These are phyloP conservation scores for Candida peoriensis DNA, from an alignment of 805 yeast species.

Conservation along the genomic window DNA sequence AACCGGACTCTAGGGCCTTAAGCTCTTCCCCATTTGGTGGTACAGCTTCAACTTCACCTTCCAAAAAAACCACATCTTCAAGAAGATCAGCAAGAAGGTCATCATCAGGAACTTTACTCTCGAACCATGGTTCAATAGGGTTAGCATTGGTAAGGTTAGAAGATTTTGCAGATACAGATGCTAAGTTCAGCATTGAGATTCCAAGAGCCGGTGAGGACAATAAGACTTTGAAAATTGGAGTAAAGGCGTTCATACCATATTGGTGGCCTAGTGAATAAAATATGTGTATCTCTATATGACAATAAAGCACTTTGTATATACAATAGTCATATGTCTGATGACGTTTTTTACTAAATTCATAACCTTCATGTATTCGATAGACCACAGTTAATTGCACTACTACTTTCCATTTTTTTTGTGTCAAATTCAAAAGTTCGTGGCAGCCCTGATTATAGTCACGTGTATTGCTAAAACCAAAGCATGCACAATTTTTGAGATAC, in stretches of 20 bases:
- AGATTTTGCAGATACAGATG: slow-evolving; percentile 33
- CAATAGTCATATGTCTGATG: too few relatives aligned
- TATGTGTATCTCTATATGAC: too few relatives aligned
- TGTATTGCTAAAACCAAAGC: too few relatives aligned
- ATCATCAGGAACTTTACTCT: slow-evolving; percentile 56
- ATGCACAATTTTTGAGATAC: too few relatives aligned
- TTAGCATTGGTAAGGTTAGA: slow-evolving; percentile 54
- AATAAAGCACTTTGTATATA: not conserved
- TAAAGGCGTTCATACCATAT: slow-evolving; percentile 55
- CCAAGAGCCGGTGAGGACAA: slow-evolving; percentile 21
- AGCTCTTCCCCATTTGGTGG: slow-evolving; percentile 40
- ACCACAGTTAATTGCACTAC: too few relatives aligned
- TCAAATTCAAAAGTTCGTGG: too few relatives aligned
- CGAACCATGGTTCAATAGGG: slow-evolving; percentile 56
- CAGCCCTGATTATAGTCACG: too few relatives aligned
- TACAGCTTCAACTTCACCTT: too few relatives aligned
- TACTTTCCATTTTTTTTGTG: too few relatives aligned
- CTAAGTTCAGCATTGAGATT: slow-evolving; percentile 26
- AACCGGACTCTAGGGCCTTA: slow-evolving; percentile 14
- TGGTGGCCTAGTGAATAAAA: slow-evolving; percentile 60
- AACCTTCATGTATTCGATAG: too few relatives aligned
- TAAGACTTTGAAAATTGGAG: slow-evolving; percentile 29
- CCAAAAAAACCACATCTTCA: not conserved
- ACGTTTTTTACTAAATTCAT: too few relatives aligned
- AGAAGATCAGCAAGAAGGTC: slow-evolving; percentile 27